Base-by-base conservation (phyloP, 768 basidiomycete species). In the Pleurotus sapidus region DNA sequence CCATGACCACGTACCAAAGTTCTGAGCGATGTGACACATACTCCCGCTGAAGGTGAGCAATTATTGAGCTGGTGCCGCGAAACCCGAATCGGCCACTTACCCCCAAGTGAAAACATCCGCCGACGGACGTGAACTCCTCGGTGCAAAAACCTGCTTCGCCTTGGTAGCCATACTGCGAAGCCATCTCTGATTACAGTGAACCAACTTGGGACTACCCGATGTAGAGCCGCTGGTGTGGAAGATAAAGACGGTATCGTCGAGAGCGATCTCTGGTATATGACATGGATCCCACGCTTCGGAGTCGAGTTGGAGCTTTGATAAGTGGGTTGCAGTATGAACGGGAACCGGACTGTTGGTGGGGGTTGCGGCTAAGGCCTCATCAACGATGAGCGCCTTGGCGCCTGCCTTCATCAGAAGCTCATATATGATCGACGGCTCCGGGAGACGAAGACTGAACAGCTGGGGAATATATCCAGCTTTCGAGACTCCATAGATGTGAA, bases 171-270 rank as follows among this genome's bases (percentile, higher is more conserved):
- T 77, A 34, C 75, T 60, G 58, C 77, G 68, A 7, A 88, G 61
- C 86, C 86, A 88, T 20, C 68, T 71, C 57, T 78, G 77, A 43
- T 69, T 83, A 62, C 82, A 84, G 24, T 80, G 84, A 0, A 87
- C 78, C 6, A 88, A 77, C 67, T 86, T 88, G 2, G 86, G 86
- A 55, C 78, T 80, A 37, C 86, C 86, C 14, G 83, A 84, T 8
- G 84, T 86, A 45, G 84, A 84, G 34, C 86, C 86, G 59, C 83
- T 84, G 2, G 86, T 86, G 64, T 87, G 86, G 72, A 86, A 88
- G 46, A 86, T 74, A 71, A 87, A 81, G 8, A 67, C 72, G 42
- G 70, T 65, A 17, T 72, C 73, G 17, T 69, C 67, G 51, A 61
- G 57, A 46, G 64, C 49, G 55, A 61, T 56, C 6, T 70, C 63